Evolutionary conservation across 164 flowering plant species (phyloP), one percentile per base, ranked within the genome.

Genomic region (Berberis vulgaris): DNA sequence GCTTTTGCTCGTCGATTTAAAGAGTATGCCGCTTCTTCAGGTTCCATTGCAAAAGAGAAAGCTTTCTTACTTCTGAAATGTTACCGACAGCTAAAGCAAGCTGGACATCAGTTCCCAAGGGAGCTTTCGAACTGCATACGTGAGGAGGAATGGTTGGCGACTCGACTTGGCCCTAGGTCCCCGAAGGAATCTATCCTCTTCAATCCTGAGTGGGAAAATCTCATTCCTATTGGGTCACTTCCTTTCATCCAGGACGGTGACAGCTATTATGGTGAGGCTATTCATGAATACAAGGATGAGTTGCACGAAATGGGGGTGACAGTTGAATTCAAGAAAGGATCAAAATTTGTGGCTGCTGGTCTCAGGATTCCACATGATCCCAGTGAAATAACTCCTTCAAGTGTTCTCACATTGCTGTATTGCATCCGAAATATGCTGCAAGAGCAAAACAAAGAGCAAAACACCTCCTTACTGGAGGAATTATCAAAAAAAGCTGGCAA

Each of bases 61-160:
- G 81, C 74, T 9, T 40, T 76, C 54, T 65, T 76, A 1, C 68
- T 88, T 67, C 69, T 86, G 10, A 62, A 69, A 6, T 83, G 77
- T 57, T 84, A 69, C 74, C 74, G 74, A 63, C 54, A 78, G 62
- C 69, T 84, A 6, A 71, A 67, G 53, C 67, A 47, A 47, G 43
- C 52, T 2, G 0, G 40, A 1, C 41, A 50, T 45, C 61, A 42
- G 9, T 61, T 82, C 40, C 82, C 88, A 39, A 0, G 39, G 6
- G 83, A 74, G 47, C 58, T 84, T 7, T 61, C 5, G 56, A 72
- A 55, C 0, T 74, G 79, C 70, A 58, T 83, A 7, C 70, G 46
- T 11, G 78, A 80, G 8, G 71, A 41, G 45, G 72, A 79, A 65
- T 88, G 95, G 95, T 46, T 88, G 71, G 54, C 67, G n/a, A 88